Evolutionary conservation across 305 asterid species (phyloP).

Genomic region (Fraxinus xanthoxyloides): DNA sequence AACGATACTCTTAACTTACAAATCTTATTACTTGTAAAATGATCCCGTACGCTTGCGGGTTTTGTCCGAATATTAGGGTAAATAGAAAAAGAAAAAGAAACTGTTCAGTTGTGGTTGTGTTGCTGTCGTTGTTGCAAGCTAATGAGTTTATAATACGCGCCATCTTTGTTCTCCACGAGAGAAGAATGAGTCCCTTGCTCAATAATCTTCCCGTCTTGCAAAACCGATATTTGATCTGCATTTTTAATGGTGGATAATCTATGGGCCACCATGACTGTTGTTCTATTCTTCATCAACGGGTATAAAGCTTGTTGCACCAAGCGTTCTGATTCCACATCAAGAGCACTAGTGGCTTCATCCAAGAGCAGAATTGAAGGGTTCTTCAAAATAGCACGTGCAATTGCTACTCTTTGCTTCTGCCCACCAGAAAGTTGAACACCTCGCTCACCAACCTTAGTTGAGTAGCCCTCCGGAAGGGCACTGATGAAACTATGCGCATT

Average conservation of each 20-base stretch:
- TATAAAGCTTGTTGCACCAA: constrained; percentile 63
- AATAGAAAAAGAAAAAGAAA: background rate
- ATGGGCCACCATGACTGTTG: constrained; percentile 67
- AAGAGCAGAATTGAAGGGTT: constrained; percentile 60
- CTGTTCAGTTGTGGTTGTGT: constrained; percentile 26
- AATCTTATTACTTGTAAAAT: too few species aligned
- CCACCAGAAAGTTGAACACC: constrained; percentile 76
- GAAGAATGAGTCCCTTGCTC: constrained; percentile 66
- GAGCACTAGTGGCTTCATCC: constrained; percentile 74
- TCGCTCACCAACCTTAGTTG: constrained; percentile 65
- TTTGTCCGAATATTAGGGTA: background rate
- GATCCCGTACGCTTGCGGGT: too few species aligned
- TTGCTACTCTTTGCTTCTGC: constrained; percentile 73
- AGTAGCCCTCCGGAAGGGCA: constrained; percentile 80
- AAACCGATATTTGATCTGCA: constrained; percentile 61
- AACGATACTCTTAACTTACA: too few species aligned
- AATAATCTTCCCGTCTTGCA: constrained; percentile 66
- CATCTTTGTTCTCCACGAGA: constrained; percentile 52
- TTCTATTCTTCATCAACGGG: constrained; percentile 59
- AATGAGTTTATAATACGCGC: constrained; percentile 55
- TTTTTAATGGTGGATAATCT: constrained; percentile 59
- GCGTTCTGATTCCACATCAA: constrained; percentile 63
- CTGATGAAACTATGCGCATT: constrained; percentile 82
- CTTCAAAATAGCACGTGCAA: constrained; percentile 67
- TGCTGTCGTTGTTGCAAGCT: constrained; percentile 51